Conservation (phyloP, 2,329 filamentous ascomycete species). For the Plenodomus tracheiphilus region DNA sequence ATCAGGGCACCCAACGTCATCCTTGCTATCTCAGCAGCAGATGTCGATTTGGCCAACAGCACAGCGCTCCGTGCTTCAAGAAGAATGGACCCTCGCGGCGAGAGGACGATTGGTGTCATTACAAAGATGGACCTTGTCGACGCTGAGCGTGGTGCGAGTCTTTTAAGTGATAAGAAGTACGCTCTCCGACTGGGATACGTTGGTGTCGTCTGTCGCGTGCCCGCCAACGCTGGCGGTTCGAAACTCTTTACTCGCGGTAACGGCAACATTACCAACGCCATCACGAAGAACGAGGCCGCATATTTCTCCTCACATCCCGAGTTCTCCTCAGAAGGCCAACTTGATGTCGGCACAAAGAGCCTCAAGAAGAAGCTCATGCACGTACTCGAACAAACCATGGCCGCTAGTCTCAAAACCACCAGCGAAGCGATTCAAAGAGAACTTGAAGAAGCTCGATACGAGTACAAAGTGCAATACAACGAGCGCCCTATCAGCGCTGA, state of each 20-base stretch:
- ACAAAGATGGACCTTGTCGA: constrained; percentile 99
- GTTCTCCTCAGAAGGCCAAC: constrained; percentile 72
- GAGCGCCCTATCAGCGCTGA: constrained; percentile 93
- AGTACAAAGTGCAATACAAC: constrained; percentile 99
- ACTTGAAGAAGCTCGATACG: constrained; percentile 93
- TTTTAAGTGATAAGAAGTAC: constrained; percentile 89
- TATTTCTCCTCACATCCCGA: constrained; percentile 88
- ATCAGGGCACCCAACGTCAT: constrained; percentile 96
- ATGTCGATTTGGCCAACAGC: constrained; percentile 96
- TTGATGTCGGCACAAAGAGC: constrained; percentile 81
- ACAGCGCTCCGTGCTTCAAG: constrained; percentile 87
- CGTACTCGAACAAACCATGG: constrained; percentile 96
- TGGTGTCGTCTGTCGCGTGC: constrained; percentile 86
- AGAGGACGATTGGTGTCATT: constrained; percentile 96
- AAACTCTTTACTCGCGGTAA: constrained; percentile 83
- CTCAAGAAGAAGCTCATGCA: constrained; percentile 96
- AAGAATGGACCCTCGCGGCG: constrained; percentile 88
- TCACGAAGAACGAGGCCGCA: constrained; percentile 83
- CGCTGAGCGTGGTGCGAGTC: constrained; percentile 72
- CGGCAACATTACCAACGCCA: constrained; percentile 76
- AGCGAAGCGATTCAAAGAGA: constrained; percentile 93
- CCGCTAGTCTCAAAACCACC: constrained; percentile 83
- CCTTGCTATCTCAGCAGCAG: constrained; percentile 93
- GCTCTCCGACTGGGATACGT: constrained; percentile 94
- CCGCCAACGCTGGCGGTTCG: constrained; percentile 59